Percentiles rank a stretch among this genome's conserved stretches.
Conservation (phyloP, 2,329 filamentous ascomycete species). For the Penicillium verrucosum region DNA sequence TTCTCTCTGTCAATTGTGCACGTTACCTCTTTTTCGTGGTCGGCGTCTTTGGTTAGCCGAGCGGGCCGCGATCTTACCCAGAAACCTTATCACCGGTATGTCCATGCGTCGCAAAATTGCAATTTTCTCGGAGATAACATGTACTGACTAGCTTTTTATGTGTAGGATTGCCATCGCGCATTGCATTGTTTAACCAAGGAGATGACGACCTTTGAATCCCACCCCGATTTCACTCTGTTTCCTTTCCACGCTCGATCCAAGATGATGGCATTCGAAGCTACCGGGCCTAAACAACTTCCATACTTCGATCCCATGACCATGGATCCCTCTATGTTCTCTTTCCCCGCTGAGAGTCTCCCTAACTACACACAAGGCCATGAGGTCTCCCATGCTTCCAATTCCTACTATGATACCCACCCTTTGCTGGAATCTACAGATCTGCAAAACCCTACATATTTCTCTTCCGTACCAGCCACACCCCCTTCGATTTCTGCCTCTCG, state of each 20-base stretch:
- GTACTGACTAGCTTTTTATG: background rate
- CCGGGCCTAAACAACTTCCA: conserved; percentile 26
- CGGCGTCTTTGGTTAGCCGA: conserved; percentile 20
- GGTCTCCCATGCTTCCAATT: conserved; percentile 21
- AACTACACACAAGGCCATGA: conserved; percentile 23
- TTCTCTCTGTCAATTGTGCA: conserved; percentile 11
- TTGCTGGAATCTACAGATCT: conserved; percentile 29
- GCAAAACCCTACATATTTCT: conserved; percentile 26
- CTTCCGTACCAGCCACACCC: conserved; percentile 34
- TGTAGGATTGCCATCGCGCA: background rate
- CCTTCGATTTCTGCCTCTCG: conserved; percentile 31
- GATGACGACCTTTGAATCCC: conserved; percentile 12
- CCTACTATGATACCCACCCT: conserved; percentile 30
- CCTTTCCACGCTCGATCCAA: conserved; percentile 11
- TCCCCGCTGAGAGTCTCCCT: conserved; percentile 26
- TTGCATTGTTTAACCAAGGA: background rate
- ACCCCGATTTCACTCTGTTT: conserved; percentile 15
- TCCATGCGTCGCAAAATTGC: background rate
- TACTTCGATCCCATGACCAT: conserved; percentile 35
- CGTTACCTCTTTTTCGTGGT: conserved; percentile 18
- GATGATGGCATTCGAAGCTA: conserved; percentile 36
- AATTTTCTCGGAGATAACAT: background rate
- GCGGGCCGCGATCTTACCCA: conserved; percentile 22
- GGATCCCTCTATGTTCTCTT: conserved; percentile 33
- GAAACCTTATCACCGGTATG: conserved; percentile 23